A percentile compares a stretch with the other conserved stretches of the same genome.
phyloP scores from a whole-genome alignment of 2,329 filamentous ascomycete genomes.

The Botrytis porri region DNA sequence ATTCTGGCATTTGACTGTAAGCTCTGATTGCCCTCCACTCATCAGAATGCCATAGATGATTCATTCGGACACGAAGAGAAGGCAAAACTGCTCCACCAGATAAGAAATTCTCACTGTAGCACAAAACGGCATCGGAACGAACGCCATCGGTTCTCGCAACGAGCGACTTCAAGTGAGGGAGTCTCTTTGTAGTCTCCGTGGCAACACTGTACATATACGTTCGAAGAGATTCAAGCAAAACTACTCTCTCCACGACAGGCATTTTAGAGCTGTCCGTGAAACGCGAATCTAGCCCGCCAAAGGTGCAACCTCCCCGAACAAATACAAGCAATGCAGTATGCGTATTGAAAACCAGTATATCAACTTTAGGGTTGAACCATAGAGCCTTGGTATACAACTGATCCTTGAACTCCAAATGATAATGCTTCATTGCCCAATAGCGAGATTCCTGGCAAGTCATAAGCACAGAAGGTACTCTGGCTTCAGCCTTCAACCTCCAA shows the following conservation, averaged over 20 bases:
- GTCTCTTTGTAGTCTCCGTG: no score
- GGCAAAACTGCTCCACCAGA: neutral
- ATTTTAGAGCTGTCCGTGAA: neutral
- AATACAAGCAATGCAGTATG: fast-evolving
- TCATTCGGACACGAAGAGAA: neutral
- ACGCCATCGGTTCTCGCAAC: neutral
- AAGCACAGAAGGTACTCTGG: neutral
- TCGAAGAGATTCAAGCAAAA: fast-evolving
- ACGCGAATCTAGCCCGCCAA: fast-evolving
- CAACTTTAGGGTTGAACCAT: neutral
- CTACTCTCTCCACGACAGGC: neutral
- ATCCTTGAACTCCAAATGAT: neutral
- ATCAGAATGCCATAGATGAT: neutral
- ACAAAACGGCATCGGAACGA: neutral
- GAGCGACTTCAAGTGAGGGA: neutral
- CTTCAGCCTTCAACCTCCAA: neutral
- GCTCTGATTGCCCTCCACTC: neutral
- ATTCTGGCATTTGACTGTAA: neutral
- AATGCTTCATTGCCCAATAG: slow-evolving; percentile 5
- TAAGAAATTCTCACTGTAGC: neutral
- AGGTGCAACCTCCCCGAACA: neutral
- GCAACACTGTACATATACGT: fast-evolving
- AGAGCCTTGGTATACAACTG: neutral
- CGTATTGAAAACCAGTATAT: neutral
- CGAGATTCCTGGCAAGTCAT: slow-evolving; percentile 2